Evolutionary conservation across 129 eudicot genomes (phyloP).

Genomic region (Lactuca saligna): DNA sequence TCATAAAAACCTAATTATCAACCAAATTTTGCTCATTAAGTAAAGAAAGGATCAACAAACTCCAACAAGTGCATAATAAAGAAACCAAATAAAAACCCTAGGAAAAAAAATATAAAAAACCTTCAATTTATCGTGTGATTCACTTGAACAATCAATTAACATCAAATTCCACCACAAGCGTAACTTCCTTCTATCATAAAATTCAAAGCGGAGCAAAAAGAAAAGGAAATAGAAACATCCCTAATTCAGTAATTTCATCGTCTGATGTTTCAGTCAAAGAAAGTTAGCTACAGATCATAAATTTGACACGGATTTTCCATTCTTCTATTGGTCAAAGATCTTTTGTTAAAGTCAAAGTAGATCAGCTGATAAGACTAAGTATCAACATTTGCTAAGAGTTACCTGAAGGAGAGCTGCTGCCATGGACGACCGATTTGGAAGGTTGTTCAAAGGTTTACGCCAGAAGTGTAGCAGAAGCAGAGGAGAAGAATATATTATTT

Average conservation of each 20-base stretch:
- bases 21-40: background rate
- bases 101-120: background rate
- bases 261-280: background rate
- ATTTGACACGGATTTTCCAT: background rate
- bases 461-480: slow-evolving; percentile 27
- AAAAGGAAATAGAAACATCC: background rate
- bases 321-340: background rate
- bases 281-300: background rate
- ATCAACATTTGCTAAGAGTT: background rate
- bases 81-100: slow-evolving; percentile 26
- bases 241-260: background rate
- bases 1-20: slow-evolving; percentile 14
- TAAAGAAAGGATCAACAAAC: background rate
- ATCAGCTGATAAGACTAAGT: background rate
- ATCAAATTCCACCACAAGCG: slow-evolving; percentile 12
- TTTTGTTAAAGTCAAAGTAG: slow-evolving; percentile 7
- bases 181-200: slow-evolving; percentile 7
- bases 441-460: slow-evolving; percentile 14
- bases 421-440: slow-evolving; percentile 19
- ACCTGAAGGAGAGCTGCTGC: slow-evolving; percentile 23
- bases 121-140: slow-evolving; percentile 8
- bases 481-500: slow-evolving; percentile 11
- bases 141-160: slow-evolving; percentile 16
- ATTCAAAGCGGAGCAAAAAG: slow-evolving; percentile 5
- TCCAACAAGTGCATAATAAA: slow-evolving; percentile 1